These are phyloP conservation scores for Stromatinia cepivora DNA, from an alignment of 2,329 filamentous ascomycete genomes.

Conservation along the genomic window DNA sequence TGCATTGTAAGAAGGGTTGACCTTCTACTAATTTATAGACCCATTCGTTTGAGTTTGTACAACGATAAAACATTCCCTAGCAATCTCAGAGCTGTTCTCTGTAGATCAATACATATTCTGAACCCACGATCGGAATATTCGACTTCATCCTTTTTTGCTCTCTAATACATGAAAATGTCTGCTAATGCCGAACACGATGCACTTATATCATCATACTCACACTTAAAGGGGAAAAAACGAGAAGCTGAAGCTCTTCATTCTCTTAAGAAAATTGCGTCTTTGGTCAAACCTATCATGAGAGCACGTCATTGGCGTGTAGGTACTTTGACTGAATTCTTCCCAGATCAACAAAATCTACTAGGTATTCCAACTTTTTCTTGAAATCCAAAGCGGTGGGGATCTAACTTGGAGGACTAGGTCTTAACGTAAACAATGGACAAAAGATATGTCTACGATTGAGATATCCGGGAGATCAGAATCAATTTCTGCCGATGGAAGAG, in stretches of 20 bases:
- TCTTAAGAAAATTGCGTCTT: slow-evolving; percentile 77
- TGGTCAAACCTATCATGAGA: slow-evolving; percentile 94
- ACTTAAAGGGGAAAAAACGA: slow-evolving; percentile 50
- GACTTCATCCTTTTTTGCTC: not conserved
- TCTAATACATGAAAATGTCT: not conserved
- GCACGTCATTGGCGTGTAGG: slow-evolving; percentile 78
- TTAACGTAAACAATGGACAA: slow-evolving; percentile 76
- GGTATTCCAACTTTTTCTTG: slow-evolving; percentile 49
- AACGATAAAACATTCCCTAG: not conserved
- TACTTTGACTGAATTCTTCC: slow-evolving; percentile 82
- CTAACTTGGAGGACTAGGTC: slow-evolving; percentile 47
- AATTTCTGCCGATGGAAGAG: slow-evolving; percentile 79
- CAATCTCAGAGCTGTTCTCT: not conserved
- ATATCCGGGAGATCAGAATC: slow-evolving; percentile 68
- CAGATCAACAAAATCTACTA: slow-evolving; percentile 69
- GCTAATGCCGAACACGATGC: slow-evolving; percentile 44
- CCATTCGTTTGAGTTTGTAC: not conserved
- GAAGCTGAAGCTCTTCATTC: slow-evolving; percentile 56
- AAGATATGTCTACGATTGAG: slow-evolving; percentile 82
- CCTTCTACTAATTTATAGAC: slow-evolving; percentile 1
- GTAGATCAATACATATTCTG: not conserved
- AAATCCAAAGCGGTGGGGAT: not conserved
- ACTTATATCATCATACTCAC: slow-evolving; percentile 52
- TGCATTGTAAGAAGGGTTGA: not conserved
- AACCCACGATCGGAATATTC: not conserved